These are phyloP conservation scores for Gillenia trifoliata DNA, from an alignment of 306 rosid genomes.

Conservation along the genomic window DNA sequence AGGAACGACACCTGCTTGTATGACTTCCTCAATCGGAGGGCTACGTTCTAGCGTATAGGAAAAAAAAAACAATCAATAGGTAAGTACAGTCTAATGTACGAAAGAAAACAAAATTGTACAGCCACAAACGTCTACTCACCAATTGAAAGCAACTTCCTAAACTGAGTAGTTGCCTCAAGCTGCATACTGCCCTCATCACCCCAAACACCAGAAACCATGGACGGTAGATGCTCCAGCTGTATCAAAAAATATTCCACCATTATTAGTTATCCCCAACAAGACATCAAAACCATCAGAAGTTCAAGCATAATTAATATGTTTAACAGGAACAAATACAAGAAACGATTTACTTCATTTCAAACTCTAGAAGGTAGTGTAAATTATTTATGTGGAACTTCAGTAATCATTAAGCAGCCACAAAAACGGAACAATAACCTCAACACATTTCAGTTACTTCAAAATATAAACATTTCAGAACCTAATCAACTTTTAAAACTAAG, in stretches of 20 bases:
- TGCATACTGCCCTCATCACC: constrained; percentile 66
- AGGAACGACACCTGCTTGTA: constrained; percentile 86
- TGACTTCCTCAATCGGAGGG: constrained; percentile 94
- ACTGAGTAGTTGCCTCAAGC: constrained; percentile 92
- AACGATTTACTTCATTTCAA: neutral
- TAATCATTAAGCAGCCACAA: neutral
- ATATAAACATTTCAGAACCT: neutral
- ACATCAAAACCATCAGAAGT: neutral
- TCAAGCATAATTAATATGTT: neutral
- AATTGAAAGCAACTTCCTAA: constrained; percentile 91
- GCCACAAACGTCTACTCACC: constrained; percentile 43
- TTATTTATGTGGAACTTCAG: neutral
- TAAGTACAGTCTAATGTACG: neutral
- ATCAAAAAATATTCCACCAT: constrained; percentile 6
- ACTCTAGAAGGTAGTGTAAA: neutral
- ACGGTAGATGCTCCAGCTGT: constrained; percentile 90
- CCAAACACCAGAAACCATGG: constrained; percentile 93
- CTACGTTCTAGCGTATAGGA: constrained; percentile 53
- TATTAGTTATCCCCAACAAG: neutral
- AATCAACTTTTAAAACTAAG: neutral
- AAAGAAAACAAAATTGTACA: neutral
- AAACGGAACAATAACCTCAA: neutral
- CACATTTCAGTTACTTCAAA: neutral
- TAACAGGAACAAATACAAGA: neutral
- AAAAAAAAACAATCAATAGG: neutral